Base-by-base conservation (phyloP, 2,329 filamentous ascomycete species). In the Leptographium wingfieldii region DNA sequence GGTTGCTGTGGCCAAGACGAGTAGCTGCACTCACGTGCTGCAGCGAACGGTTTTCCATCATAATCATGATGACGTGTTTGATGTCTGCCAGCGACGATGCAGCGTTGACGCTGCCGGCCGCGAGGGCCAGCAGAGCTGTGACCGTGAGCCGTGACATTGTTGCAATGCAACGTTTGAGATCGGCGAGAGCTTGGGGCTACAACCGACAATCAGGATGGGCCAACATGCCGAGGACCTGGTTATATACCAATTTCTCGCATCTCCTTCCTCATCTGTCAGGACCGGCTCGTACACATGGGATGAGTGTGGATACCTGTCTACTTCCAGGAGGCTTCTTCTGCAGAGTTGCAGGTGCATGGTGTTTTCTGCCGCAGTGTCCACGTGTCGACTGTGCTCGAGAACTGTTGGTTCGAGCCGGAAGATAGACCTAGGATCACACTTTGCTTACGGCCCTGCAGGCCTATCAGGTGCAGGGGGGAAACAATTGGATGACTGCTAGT, bases 61-160 rank as follows among this genome's bases (percentile, higher is more conserved):
- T 82, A 65, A 81, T 79, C 43, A 82, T 73, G n/a, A 82, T 73
- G 43, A 81, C 78, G 73, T 81, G 79, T 59, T 81, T 75, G 61
- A 81, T 76, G 59, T 81, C 78, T 31, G 71, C 72, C 40, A 80
- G 69, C 9, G 75, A 76, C 2, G 71, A 72, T 5, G 71, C 74
- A 3, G 63, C 61, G 4, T 61, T 64, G 33, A 66, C 65, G 19
- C 53, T 51, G 43, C 56, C 60, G 49, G 64, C 64, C 56, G 64
- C 64, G 1, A 63, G 56, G 43, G 57, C 63, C 62, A 69, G 60
- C 57, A 63, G 46, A 16, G 56, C 57, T 14, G 35, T 22, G 19
- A 40, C 2, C 10, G 52, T 62, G 29, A 62, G 22, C 61, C 61
- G 61, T 43, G 64, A 38, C 65, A 65, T 63, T n/a, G 9, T 19